Evolutionary conservation across 2,329 filamentous ascomycete species (phyloP).

Genomic region (Ophiostoma ulmi): DNA sequence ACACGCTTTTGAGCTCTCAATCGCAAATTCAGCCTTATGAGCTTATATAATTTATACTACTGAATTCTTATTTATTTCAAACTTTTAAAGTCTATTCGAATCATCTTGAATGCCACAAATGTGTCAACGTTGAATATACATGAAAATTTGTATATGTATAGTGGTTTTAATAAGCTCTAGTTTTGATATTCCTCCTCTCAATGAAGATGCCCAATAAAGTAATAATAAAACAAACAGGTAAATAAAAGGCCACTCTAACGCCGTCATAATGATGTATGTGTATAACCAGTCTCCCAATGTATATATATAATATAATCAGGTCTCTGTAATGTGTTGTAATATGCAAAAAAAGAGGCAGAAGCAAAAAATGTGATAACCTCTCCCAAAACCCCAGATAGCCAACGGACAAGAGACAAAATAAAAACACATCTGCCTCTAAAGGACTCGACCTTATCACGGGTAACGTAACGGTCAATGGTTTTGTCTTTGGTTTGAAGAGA

Average conservation of each 20-base stretch:
- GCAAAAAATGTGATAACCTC: not conserved
- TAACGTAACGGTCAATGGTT: conserved; percentile 13
- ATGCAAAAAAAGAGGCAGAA: not conserved
- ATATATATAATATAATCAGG: conserved; percentile 2
- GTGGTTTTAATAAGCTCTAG: not conserved
- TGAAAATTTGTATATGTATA: too few species aligned
- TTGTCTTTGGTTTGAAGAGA: conserved; percentile 9
- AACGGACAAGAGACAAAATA: not conserved
- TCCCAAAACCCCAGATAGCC: not conserved
- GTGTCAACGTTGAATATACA: too few species aligned
- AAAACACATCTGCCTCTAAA: not conserved
- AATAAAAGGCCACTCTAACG: conserved; percentile 4
- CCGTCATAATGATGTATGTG: conserved; percentile 15
- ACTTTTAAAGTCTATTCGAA: too few species aligned
- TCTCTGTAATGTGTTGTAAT: not conserved
- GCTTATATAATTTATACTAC: not conserved
- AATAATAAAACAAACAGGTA: not conserved
- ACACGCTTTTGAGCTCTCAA: not conserved
- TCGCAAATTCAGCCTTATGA: not conserved
- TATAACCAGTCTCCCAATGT: conserved; percentile 17
- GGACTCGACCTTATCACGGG: conserved; percentile 8
- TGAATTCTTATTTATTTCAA: too few species aligned
- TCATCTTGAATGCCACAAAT: too few species aligned
- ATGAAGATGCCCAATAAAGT: not conserved
- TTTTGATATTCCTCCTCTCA: not conserved